Conservation (phyloP, 805 yeast genomes). For the Saturnispora saitoi region DNA sequence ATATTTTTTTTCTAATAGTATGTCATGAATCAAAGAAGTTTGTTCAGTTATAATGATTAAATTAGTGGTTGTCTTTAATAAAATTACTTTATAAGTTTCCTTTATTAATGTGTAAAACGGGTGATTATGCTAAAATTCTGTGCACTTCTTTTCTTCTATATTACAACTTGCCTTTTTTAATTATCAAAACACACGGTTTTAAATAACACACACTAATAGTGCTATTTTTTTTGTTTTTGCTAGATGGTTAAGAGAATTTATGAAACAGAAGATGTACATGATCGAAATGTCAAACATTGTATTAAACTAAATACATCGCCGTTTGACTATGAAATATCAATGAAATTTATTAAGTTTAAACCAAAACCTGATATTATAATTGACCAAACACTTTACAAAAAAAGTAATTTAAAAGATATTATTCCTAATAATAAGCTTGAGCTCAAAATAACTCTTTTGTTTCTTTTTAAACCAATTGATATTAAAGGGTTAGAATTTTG, state of each 20-base stretch:
- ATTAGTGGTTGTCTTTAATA: no score
- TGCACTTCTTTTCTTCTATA: no score
- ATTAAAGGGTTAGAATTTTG: neutral
- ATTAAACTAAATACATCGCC: neutral
- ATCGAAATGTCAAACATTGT: neutral
- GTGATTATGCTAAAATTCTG: no score
- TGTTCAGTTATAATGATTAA: no score
- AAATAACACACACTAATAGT: no score
- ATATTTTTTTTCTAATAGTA: no score
- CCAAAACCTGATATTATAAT: constrained; percentile 1
- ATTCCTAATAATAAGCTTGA: neutral
- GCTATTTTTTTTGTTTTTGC: neutral
- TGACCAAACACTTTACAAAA: neutral
- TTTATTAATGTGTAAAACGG: no score
- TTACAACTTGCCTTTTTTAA: no score
- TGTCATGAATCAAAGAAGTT: no score
- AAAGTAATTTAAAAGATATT: neutral
- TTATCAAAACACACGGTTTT: no score
- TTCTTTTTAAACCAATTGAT: constrained; percentile 9
- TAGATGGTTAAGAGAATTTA: neutral
- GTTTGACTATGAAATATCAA: neutral
- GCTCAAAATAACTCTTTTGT: neutral
- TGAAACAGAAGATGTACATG: neutral
- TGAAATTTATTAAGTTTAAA: no score
- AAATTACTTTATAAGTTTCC: no score